Base-by-base conservation (phyloP, 345 rosid species). In the Mallotus nudiflorus region DNA sequence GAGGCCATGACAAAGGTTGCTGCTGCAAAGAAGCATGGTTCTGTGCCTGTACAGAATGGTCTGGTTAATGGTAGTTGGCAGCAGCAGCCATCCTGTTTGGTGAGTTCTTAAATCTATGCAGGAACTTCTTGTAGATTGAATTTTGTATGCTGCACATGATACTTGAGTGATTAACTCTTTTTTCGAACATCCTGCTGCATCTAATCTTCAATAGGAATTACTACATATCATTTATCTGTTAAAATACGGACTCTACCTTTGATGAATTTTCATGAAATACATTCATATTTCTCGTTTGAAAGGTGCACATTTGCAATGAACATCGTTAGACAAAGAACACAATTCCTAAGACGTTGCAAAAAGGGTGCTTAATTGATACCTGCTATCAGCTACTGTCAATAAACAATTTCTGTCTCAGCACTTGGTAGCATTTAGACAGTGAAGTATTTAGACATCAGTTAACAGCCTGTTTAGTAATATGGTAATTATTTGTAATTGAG, bases 1-100 rank as follows among this genome's bases (percentile, higher is more conserved):
- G 80, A 74, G 69, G 88, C 88, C 19, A 53, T 75, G 44, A 77
- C 66, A 29, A 82, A 70, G 29, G 80, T 84, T 62, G 66, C 70
- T 54, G 67, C 72, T 62, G 78, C 81, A 27, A 81, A 73, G 75
- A 77, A 77, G 46, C 72, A 56, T 10, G 73, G 62, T 72, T 25
- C 52, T 22, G 57, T 63, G 20, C 19, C 66, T 44, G 29, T 10
- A 24, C 67, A 67, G 68, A 64, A 63, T 25, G 11, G 68, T 44
- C 57, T 55, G 14, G 51, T 63, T 66, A 46, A 46, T 44, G 69
- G 62, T 7, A 42, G 68, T 70, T 75, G 58, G 62, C 77, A 48
- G 55, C 69, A 39, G 48, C 72, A 60, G 46, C 73, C 69, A 29
- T 66, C 79, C 66, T 54, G 69, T 33, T 58, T 40, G 84, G 84